A percentile compares a stretch with the other conserved stretches of the same genome.
phyloP scores from a whole-genome alignment of 2,329 filamentous ascomycete species.

The Claviceps cyperi region DNA sequence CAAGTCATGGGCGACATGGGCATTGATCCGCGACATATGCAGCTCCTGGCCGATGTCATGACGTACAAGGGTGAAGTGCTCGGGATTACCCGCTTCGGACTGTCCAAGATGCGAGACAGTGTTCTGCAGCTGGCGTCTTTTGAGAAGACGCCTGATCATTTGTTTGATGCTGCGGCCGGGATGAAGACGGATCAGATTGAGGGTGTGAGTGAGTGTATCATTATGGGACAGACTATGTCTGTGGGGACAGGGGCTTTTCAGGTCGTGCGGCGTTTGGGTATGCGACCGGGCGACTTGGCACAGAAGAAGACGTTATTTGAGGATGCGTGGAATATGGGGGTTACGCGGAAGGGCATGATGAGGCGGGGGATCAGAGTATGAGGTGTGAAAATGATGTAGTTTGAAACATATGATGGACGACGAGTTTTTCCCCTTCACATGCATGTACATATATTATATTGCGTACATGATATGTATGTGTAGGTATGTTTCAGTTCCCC shows the following conservation, averaged over 20 bases:
- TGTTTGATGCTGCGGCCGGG: conserved; percentile 84
- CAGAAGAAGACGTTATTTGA: conserved; percentile 56
- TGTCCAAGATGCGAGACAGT: conserved; percentile 90
- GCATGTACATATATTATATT: too few relatives aligned
- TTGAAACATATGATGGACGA: not conserved
- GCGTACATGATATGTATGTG: too few relatives aligned
- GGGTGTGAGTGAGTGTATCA: conserved; percentile 92
- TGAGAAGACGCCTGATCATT: conserved; percentile 94
- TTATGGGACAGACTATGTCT: conserved; percentile 90
- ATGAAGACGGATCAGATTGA: conserved; percentile 90
- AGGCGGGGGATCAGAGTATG: not conserved
- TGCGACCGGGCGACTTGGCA: conserved; percentile 43
- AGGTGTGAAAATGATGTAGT: not conserved
- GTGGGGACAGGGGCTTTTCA: conserved; percentile 88
- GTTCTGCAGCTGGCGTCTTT: conserved; percentile 91
- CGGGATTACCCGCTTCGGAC: conserved; percentile 89
- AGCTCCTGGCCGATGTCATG: conserved; percentile 94
- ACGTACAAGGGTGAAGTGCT: conserved; percentile 96
- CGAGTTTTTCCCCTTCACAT: too few relatives aligned
- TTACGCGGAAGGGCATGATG: not conserved
- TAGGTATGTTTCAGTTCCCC: too few relatives aligned
- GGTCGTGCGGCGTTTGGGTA: conserved; percentile 63
- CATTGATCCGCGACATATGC: conserved; percentile 96
- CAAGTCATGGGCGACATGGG: conserved; percentile 86
- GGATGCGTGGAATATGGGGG: conserved; percentile 39